Conservation (phyloP, 345 rosid genomes). For the Sisymbrium altissimum region DNA sequence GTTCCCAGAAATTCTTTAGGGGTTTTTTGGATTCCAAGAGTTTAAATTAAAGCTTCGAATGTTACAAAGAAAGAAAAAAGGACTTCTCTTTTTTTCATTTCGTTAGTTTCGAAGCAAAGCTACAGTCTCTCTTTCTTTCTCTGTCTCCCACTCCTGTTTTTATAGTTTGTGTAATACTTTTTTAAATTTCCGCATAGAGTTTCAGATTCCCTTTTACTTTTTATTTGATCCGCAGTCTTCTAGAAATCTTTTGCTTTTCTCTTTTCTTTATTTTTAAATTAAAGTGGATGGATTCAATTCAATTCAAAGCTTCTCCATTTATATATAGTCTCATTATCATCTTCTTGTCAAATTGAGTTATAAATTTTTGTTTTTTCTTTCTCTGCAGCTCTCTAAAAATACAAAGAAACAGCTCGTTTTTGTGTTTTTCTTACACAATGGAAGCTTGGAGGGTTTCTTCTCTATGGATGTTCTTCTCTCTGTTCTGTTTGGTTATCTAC, state of each 20-base stretch:
- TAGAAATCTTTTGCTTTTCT: conserved; percentile 44
- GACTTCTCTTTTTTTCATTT: conserved; percentile 8
- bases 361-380: not conserved
- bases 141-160: conserved; percentile 29
- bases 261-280: conserved; percentile 38
- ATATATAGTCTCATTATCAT: not conserved
- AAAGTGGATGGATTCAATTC: conserved; percentile 19
- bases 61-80: not conserved
- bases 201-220: conserved; percentile 40
- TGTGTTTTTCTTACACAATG: conserved; percentile 1
- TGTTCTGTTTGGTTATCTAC: conserved; percentile 32
- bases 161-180: not conserved
- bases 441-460: conserved; percentile 32
- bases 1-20: conserved; percentile 26
- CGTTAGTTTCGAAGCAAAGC: conserved; percentile 27
- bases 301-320: conserved; percentile 25
- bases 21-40: not conserved
- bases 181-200: conserved; percentile 17
- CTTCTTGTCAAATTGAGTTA: conserved; percentile 3
- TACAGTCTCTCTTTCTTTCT: conserved; percentile 1
- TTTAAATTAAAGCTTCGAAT: conserved; percentile 35
- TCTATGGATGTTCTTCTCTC: conserved; percentile 27
- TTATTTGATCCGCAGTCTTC: conserved; percentile 47
- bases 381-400: conserved; percentile 30
- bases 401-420: conserved; percentile 49